Percentiles rank a stretch among this genome's conserved stretches.
Evolutionary conservation across 306 rosid species (phyloP).

Genomic region (Trichosanthes truncata): DNA sequence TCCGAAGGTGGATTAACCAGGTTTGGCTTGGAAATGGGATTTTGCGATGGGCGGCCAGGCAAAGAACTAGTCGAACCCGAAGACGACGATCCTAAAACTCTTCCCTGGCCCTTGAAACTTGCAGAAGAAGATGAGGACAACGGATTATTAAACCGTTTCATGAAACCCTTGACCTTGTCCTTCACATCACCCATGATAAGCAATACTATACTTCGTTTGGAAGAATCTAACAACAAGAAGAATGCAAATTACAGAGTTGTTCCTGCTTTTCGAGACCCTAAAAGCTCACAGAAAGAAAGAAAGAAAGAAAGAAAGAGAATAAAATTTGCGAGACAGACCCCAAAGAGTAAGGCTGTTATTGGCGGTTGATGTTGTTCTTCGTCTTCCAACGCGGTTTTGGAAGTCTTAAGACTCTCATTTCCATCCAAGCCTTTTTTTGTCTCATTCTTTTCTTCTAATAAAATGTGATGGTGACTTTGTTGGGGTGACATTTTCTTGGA

Average conservation of each 20-base stretch:
- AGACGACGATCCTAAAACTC: constrained; percentile 76
- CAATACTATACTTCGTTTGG: not conserved
- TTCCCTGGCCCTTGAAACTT: constrained; percentile 90
- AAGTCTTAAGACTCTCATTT: not conserved
- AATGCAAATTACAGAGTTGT: not conserved
- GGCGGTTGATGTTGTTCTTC: constrained; percentile 1
- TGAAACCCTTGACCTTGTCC: constrained; percentile 81
- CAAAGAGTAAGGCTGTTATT: not conserved
- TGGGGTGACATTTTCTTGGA: not conserved
- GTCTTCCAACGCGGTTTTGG: not conserved
- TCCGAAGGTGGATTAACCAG: constrained; percentile 17
- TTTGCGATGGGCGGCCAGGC: constrained; percentile 18
- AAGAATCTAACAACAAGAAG: not conserved
- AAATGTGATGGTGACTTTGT: not conserved
- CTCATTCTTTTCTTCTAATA: not conserved
- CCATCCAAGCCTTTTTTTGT: not conserved
- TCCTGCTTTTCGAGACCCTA: not conserved
- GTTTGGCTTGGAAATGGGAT: constrained; percentile 32
- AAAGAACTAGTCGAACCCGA: constrained; percentile 29
- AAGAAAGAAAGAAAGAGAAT: not conserved
- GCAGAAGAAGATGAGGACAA: constrained; percentile 54
- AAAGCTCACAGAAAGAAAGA: not conserved
- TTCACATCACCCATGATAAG: constrained; percentile 63
- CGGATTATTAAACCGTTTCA: constrained; percentile 68
- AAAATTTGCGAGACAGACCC: not conserved